These are phyloP conservation scores for Cytospora schulzeri DNA, from an alignment of 2,329 filamentous ascomycete genomes.

Conservation along the genomic window DNA sequence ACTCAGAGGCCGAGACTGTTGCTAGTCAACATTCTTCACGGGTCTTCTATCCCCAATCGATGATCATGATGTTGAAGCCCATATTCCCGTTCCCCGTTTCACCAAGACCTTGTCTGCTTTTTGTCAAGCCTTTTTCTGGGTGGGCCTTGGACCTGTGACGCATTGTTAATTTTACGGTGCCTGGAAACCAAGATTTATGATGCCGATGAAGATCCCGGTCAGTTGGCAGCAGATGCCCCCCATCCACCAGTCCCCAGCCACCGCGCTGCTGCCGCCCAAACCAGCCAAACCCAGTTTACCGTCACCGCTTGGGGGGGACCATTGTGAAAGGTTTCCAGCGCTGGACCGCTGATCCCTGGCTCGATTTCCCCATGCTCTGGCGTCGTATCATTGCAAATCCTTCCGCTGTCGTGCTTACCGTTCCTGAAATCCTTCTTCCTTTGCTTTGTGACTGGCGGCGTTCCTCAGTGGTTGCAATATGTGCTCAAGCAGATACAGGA, in stretches of 20 bases:
- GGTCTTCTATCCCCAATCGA: constrained; percentile 6
- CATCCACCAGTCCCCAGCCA: constrained; percentile 20
- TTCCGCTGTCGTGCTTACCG: neutral
- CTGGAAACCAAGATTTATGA: constrained; percentile 7
- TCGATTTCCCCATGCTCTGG: neutral
- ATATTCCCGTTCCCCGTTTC: neutral
- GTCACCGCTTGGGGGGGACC: constrained; percentile 19
- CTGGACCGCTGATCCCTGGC: neutral
- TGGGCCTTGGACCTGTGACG: constrained; percentile 1
- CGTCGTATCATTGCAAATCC: neutral
- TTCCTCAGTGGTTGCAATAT: neutral
- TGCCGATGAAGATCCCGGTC: constrained; percentile 7
- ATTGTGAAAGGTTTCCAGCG: neutral
- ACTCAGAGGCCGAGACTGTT: neutral
- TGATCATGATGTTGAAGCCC: constrained; percentile 5
- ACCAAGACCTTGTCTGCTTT: neutral
- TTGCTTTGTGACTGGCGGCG: neutral
- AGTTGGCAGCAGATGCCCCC: neutral
- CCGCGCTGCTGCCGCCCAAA: constrained; percentile 13
- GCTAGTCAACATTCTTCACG: neutral
- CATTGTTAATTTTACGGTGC: constrained; percentile 10
- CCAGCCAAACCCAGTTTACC: constrained; percentile 6
- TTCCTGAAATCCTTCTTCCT: neutral
- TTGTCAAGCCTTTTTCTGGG: neutral
- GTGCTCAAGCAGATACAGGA: neutral